Base-by-base conservation (phyloP, 495 filamentous ascomycete species). In the Hypoxylon trugodes region DNA sequence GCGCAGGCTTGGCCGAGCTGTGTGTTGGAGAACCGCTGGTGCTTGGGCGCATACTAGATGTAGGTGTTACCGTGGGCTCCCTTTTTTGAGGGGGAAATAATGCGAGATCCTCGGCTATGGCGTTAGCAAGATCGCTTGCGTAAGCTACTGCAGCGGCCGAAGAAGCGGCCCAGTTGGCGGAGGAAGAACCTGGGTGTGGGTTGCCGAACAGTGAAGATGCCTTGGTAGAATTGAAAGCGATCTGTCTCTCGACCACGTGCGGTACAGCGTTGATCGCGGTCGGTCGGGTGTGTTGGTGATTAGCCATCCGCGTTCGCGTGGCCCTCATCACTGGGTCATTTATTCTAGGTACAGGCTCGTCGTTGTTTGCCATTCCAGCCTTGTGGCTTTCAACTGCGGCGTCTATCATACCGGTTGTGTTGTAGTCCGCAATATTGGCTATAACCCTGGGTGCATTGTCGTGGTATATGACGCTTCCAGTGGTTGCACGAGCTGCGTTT, bases 401-500 rank as follows among this genome's bases (percentile, higher is more conserved):
- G 24, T 50, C 26, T 10, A 18, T 16, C 18, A 10, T 54, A 3
- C 25, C 21, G 4, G 43, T 32, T 6, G 13, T 4, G 25, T 30
- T 6, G 5, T 30, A 2, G 7, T 35, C 40, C 30, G 46, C 6
- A 3, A n/a, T 30, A 8, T 56, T 5, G 7, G 40, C 28, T 12
- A 48, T 25, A n/a, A 46, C 42, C 25, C 12, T 59, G 16, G 45
- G 28, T 8, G 37, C 28, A 19, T 49, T 38, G 7, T 46, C 7
- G 10, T 47, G 43, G 16, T 18, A 16, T 16, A 10, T 36, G 4
- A 38, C 30, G 10, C 25, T 25, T 22, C 26, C 16, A 32, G 25
- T 40, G 19, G 28, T 25, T 7, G 43, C 47, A 63, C 6, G 9
- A 2, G 32, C 50, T 15, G 16, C 18, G n/a, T n/a, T n/a, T n/a